Base-by-base conservation (phyloP, 1,139 yeast species). In the Debaryomyces subglobosus region DNA sequence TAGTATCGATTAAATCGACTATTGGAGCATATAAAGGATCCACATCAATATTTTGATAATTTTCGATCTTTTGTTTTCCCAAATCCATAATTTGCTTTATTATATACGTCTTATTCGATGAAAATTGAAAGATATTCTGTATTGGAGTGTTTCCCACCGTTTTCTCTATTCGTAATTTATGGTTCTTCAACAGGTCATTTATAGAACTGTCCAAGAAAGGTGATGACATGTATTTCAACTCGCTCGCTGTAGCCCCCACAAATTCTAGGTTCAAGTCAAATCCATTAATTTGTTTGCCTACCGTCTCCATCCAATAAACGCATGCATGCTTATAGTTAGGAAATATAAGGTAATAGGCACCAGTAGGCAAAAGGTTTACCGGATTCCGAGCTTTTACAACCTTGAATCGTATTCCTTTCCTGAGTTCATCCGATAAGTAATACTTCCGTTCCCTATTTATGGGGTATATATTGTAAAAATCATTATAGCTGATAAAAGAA, bases 311-410 rank as follows among this genome's bases (percentile, higher is more conserved):
- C 58, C 67, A 68, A 60, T 77, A 85, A 3, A 71, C 68, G 25
- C 81, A 72, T 0, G 89, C 89, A 20, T 77, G 78, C 29, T 71
- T 67, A 44, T 65, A 62, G 38, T 68, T 64, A 4, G 71, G 68
- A 56, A 85, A 85, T 3, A 80, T 61, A 35, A 85, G 64, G 58
- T 76, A 84, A 60, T 83, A 84, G 2, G 77, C 73, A 43, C 78
- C 74, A 53, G 72, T 65, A 38, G 79, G 77, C 25, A 67, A 55
- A 34, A 85, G 63, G 21, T 68, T 74, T 2, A 59, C 46, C 0
- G 82, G 81, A 50, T 78, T 68, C 49, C 90, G 63, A 12, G 77
- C 77, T 50, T 84, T 77, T 7, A 80, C 65, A 2, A 74, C 71
- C 27, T 61, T 59, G 43, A 74, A 73, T 15, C 53, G 48, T n/a